A percentile compares a stretch with the other conserved stretches of the same genome.
Evolutionary conservation across 106 monocot genomes (phyloP).

Genomic region (Posidonia australis): DNA sequence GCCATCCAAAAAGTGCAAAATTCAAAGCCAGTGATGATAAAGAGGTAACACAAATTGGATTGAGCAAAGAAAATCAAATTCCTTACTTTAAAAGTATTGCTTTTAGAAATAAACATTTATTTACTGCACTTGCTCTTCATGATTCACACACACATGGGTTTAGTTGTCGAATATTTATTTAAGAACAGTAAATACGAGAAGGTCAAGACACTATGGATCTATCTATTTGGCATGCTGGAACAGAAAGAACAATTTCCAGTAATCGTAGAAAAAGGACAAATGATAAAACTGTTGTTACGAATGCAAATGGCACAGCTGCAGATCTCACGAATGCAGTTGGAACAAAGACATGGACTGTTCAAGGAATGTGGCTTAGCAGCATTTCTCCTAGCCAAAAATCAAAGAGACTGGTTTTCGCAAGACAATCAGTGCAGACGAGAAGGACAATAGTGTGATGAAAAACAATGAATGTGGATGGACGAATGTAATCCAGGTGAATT

Average conservation of each 20-base stretch:
- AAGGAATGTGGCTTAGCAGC: neutral
- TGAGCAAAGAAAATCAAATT: no score
- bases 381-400: neutral
- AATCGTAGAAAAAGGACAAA: neutral
- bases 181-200: no score
- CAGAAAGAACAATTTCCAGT: neutral
- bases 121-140: no score
- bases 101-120: no score
- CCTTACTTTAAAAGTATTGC: no score
- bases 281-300: neutral
- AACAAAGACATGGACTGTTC: neutral
- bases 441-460: no score
- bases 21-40: neutral
- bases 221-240: no score
- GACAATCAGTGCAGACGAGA: neutral
- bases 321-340: neutral
- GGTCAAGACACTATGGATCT: no score
- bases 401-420: neutral
- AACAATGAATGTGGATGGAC: neutral
- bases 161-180: no score
- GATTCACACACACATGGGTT: no score
- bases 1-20: neutral
- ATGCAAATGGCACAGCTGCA: neutral
- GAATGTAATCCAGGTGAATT: neutral
- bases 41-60: neutral